Base-by-base conservation (phyloP, 1,139 yeast species). In the Scheffersomyces quercinus region DNA sequence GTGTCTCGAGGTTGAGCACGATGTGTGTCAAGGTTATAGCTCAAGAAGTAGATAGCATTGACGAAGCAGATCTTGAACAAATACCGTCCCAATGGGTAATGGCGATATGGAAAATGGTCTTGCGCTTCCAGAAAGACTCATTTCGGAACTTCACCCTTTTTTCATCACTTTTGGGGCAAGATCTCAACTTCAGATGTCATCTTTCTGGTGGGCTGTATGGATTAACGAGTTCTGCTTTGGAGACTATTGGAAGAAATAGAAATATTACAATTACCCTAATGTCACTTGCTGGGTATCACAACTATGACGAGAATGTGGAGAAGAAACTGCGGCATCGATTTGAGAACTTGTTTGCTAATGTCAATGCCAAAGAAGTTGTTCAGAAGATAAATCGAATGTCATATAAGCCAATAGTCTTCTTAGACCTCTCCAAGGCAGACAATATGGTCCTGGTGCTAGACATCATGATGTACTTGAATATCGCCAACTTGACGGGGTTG, bases 261-360 rank as follows among this genome's bases (percentile, higher is more conserved):
- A 20, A 6, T 8, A 20, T 20, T 3, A 20, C 26, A 5, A 6
- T 20, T 20, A 6, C 26, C 3, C 26, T 20, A 20, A 5, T 20
- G 8, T 20, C 26, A 20, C 26, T 20, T 5, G 26, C 8, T 5
- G 26, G 26, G 4, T 20, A 20, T 20, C 26, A 20, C 7, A 20
- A 20, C 8, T 20, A 20, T 20, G 26, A 20, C 8, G 26, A 20
- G 9, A 20, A 20, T 20, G 26, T 20, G 26, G 26, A 20, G 26
- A 20, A 20, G 26, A 20, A 20, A 20, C 26, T 20, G 26, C 26
- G 26, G 8, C 26, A 20, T 20, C 51, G 79, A 33, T 40, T 73
- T 14, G 78, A 72, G 38, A 70, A 65, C 38, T 29, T 73, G 3
- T 70, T 67, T 47, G 50, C 56, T 14, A 71, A 72, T 42, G 51